Conservation (phyloP, 257 asterid species). For the Oldenlandia corymbosa region DNA sequence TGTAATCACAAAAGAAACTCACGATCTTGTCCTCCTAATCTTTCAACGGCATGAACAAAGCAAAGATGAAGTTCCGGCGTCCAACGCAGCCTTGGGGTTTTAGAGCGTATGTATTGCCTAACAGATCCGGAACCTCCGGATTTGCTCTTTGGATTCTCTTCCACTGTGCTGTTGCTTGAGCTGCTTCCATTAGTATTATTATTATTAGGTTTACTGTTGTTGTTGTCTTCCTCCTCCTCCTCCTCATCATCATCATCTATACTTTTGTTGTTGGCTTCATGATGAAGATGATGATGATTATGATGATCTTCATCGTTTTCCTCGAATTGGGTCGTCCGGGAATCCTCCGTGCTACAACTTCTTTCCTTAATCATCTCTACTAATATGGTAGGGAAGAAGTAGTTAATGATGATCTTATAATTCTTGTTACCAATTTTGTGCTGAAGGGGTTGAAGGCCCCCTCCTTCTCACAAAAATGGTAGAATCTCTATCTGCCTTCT, state of each 20-base stretch:
- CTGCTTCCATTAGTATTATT: slow-evolving; percentile 28
- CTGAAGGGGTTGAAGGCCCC: neutral
- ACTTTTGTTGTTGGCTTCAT: neutral
- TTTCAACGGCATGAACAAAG: slow-evolving; percentile 77
- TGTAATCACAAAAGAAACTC: slow-evolving; percentile 23
- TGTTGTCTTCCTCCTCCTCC: neutral
- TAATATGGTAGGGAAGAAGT: neutral
- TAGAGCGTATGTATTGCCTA: slow-evolving; percentile 70
- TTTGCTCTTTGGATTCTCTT: slow-evolving; percentile 54
- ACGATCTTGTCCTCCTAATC: slow-evolving; percentile 94
- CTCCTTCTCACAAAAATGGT: neutral
- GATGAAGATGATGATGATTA: neutral
- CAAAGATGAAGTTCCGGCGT: slow-evolving; percentile 86
- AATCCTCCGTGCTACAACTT: slow-evolving; percentile 29
- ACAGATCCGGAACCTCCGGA: slow-evolving; percentile 55
- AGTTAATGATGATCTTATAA: neutral
- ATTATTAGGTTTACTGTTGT: slow-evolving; percentile 2
- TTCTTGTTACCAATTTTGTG: neutral
- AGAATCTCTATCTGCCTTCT: slow-evolving; percentile 1
- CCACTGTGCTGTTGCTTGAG: slow-evolving; percentile 87
- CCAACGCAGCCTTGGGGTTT: slow-evolving; percentile 85
- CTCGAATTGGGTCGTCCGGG: slow-evolving; percentile 29
- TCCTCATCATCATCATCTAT: slow-evolving; percentile 20
- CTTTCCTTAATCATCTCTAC: slow-evolving; percentile 21
- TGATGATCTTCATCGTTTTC: slow-evolving; percentile 19